phyloP scores from a whole-genome alignment of 2,329 filamentous ascomycete species.

The Trichophyton rubrum region DNA sequence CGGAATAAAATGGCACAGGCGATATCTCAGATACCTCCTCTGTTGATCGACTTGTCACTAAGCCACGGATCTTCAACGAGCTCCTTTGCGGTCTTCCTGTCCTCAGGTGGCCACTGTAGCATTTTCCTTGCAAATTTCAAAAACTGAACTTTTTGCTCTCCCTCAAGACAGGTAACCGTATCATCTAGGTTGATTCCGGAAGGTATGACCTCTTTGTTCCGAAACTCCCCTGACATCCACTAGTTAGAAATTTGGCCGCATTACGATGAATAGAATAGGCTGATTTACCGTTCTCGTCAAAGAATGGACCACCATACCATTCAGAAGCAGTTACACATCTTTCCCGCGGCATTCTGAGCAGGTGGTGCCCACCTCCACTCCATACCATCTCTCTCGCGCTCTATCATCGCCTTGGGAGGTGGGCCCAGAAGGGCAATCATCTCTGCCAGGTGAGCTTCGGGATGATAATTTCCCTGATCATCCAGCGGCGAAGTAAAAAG shows the following conservation, averaged over 20 bases:
- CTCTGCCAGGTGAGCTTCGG: slow-evolving; percentile 35
- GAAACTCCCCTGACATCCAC: background rate
- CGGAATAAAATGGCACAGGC: background rate
- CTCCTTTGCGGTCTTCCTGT: slow-evolving; percentile 21
- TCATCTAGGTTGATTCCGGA: background rate
- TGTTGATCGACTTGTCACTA: background rate
- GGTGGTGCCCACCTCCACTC: slow-evolving; percentile 13
- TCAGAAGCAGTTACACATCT: slow-evolving; percentile 6
- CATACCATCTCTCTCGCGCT: slow-evolving; percentile 18
- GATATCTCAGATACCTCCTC: background rate
- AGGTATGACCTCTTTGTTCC: background rate
- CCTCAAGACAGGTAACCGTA: background rate
- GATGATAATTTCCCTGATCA: slow-evolving; percentile 24
- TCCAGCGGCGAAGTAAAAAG: slow-evolving; percentile 33
- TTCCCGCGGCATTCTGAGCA: background rate
- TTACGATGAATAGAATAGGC: background rate
- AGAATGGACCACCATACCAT: slow-evolving; percentile 19
- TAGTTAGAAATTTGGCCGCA: background rate
- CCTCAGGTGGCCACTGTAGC: slow-evolving; percentile 23
- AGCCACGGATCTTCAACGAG: slow-evolving; percentile 21
- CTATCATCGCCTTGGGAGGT: slow-evolving; percentile 29
- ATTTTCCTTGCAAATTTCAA: slow-evolving; percentile 20
- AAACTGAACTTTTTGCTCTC: slow-evolving; percentile 18
- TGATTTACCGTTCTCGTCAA: slow-evolving; percentile 22
- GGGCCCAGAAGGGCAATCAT: slow-evolving; percentile 34